Base-by-base conservation (phyloP, 345 rosid species). In the Brassica carinata region DNA sequence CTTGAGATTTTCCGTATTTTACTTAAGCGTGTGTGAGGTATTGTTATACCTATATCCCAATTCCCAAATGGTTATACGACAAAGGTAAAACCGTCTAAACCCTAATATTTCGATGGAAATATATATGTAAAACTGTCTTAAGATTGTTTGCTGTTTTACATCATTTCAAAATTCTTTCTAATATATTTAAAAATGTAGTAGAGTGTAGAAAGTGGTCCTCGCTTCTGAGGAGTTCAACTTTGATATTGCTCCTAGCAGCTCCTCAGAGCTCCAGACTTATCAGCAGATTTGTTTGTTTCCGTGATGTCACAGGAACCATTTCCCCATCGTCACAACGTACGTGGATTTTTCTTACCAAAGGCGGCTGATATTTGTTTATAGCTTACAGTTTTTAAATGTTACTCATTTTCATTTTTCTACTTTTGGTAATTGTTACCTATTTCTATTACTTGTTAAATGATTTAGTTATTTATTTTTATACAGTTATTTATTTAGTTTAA, bases 171-270 rank as follows among this genome's bases (percentile, higher is more conserved):
- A 58, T 58, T 58, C 5, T 48, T 48, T 48, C 17, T 13, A 48
- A 48, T 48, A 4, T 48, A 11, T 55, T 48, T 48, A 5, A 2
- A 53, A 55, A 26, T n/a, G 59, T 55, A 7, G 64, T 58, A 8
- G 30, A 19, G 64, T 8, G 64, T 23, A 23, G 30, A 19, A 59
- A n/a, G 64, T 23, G 64, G 64, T 61, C 64, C 64, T 61, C 1
- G 29, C 33, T 61, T 29, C 13, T 19, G 64, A 26, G 31, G 64
- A 61, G 64, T 61, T 61, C 73, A 67, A 57, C 18, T 67, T 76
- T 26, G 40, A 23, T 67, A 6, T 34, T 11, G 58, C 66, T 67
- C 58, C 70, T 29, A 63, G 11, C 1, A 8, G 30, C 9, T 23
- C 18, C 57, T 34, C 36, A 15, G 38, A 75, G 57, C 6, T 73